Evolutionary conservation across 2,329 filamentous ascomycete species (phyloP).

Genomic region (Fusarium sp.): DNA sequence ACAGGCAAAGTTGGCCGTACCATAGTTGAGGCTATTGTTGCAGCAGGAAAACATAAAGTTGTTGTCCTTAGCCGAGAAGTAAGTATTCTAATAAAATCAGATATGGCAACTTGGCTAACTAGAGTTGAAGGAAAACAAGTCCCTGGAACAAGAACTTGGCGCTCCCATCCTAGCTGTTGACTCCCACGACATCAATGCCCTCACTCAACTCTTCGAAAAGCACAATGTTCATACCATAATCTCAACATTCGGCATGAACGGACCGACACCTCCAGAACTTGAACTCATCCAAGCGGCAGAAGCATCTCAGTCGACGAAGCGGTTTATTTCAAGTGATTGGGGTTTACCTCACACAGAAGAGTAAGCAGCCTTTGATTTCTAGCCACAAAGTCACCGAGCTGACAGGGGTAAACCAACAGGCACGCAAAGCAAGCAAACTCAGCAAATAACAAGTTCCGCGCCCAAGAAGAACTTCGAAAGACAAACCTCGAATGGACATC

Average conservation of each 20-base stretch:
- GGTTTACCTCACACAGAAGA: slow-evolving; percentile 8
- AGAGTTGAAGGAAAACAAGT: not conserved
- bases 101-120: rapidly evolving
- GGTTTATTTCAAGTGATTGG: slow-evolving; percentile 13
- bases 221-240: slow-evolving; percentile 9
- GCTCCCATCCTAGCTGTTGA: not conserved
- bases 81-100: rapidly evolving
- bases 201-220: slow-evolving; percentile 11
- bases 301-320: not conserved
- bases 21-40: slow-evolving; percentile 3
- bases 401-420: not conserved
- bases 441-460: slow-evolving; percentile 10
- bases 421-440: not conserved
- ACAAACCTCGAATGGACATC: slow-evolving; percentile 12
- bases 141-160: not conserved
- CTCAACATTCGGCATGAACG: slow-evolving; percentile 11
- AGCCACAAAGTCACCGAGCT: not conserved
- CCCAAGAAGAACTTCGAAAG: slow-evolving; percentile 14
- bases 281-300: slow-evolving; percentile 5
- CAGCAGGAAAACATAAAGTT: not conserved
- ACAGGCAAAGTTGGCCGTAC: slow-evolving; percentile 17
- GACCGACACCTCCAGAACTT: not conserved
- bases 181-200: not conserved
- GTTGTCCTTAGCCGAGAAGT: slow-evolving; percentile 9
- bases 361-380: not conserved